A percentile compares a stretch with the other conserved stretches of the same genome.
These are phyloP conservation scores for Aureobasidium sp. DNA, from an alignment of 2,329 filamentous ascomycete genomes.

Conservation along the genomic window DNA sequence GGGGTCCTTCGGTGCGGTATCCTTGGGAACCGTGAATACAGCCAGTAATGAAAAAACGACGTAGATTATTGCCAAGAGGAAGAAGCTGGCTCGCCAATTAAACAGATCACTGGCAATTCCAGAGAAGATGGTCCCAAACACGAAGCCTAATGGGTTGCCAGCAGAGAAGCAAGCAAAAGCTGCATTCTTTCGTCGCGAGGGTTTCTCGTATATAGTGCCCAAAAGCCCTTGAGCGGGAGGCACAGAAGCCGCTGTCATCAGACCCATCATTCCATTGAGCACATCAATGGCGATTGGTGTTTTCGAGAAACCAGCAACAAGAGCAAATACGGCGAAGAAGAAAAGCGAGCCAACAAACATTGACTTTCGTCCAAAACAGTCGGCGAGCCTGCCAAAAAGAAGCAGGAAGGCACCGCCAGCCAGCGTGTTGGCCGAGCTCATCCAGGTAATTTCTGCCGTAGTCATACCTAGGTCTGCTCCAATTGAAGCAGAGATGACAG, in stretches of 20 bases:
- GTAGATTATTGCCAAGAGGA: constrained; percentile 58
- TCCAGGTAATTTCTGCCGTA: constrained; percentile 61
- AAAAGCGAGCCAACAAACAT: constrained; percentile 56
- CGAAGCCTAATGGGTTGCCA: constrained; percentile 52
- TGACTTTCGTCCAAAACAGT: constrained; percentile 57
- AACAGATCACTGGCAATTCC: constrained; percentile 56
- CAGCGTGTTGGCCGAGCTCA: constrained; percentile 55
- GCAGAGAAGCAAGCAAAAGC: constrained; percentile 58
- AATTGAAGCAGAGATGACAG: constrained; percentile 58
- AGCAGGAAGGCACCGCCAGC: constrained; percentile 59
- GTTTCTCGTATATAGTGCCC: constrained; percentile 56
- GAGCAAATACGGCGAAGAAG: constrained; percentile 50
- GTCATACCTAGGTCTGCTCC: constrained; percentile 55
- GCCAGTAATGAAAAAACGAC: constrained; percentile 52
- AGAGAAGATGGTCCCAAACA: constrained; percentile 53
- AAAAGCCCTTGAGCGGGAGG: constrained; percentile 59
- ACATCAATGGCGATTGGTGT: constrained; percentile 55
- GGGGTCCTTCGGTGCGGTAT: constrained; percentile 41
- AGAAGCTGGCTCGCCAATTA: constrained; percentile 58
- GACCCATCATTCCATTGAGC: constrained; percentile 56
- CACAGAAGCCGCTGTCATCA: constrained; percentile 57
- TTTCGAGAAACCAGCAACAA: constrained; percentile 55
- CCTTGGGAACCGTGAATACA: constrained; percentile 55
- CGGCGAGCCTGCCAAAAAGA: constrained; percentile 58
- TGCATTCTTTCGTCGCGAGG: constrained; percentile 55